Evolutionary conservation across 2,329 filamentous ascomycete species (phyloP), one percentile per base, ranked within the genome.

Genomic region (Boeremia lycopersici): DNA sequence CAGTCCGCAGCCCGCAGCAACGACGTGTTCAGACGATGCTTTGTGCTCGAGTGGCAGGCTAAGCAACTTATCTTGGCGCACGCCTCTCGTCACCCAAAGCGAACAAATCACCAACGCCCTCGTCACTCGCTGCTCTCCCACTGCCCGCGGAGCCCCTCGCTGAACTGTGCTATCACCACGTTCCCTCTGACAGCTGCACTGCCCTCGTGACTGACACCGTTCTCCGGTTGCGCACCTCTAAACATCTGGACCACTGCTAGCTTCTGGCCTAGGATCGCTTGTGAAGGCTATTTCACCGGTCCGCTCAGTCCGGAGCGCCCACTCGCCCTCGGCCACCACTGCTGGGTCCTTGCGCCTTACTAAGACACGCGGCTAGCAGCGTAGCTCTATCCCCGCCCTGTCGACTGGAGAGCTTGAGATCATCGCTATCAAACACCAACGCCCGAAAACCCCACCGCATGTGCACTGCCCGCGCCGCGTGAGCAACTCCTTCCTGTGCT

Each of bases 341-440:
- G 49, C 56, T 54, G 54, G 56, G 52, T 56, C 57, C 51, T 57
- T 59, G 56, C 44, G 29, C 52, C 51, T 62, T 56, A 64, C 67
- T 61, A 69, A 65, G 59, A 47, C 44, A 49, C 59, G 65, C 60
- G 54, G 61, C 61, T 65, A 61, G 60, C 56, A 53, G 53, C 33
- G 53, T 63, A 63, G 61, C 64, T 57, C 53, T 46, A 38, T 64
- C 61, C 63, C 68, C 67, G 61, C 62, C 61, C 62, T 65, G 60
- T 56, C 58, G 49, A 57, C 61, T 54, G 43, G 50, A 61, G 50
- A 60, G 52, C 59, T 63, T 59, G 53, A 61, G 49, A 64, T 62
- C 65, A 62, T 62, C 59, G 60, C 63, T 58, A 59, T 64, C 62
- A 65, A 39, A 57, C 50, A 57, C 56, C 49, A 52, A 53, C 47